Evolutionary conservation across 768 basidiomycete species (phyloP).

Genomic region (Amyloporia xantha): DNA sequence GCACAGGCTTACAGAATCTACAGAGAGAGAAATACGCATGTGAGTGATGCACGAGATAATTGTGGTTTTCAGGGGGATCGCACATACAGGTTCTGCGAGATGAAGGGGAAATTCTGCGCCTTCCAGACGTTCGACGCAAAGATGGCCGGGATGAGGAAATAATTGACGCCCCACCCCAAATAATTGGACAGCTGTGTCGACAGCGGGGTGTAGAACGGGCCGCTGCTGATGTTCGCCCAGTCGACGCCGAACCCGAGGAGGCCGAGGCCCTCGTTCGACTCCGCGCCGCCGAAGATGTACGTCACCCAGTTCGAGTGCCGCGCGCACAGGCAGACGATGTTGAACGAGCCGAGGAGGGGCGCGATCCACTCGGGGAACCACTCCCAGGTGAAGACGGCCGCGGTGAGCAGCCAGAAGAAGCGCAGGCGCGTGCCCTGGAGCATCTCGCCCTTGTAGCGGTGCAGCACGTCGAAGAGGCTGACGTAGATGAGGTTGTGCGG

Average conservation of each 20-base stretch:
- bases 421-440: constrained; percentile 1
- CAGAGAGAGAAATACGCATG: not conserved
- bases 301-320: constrained; percentile 6
- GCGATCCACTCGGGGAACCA: constrained; percentile 7
- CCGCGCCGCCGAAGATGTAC: constrained; percentile 7
- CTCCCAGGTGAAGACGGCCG: constrained; percentile 1
- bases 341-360: constrained; percentile 5
- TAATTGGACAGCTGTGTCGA: constrained; percentile 4
- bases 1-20: constrained; percentile 2
- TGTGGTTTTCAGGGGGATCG: not conserved
- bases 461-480: constrained; percentile 4
- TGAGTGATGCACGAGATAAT: not conserved
- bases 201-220: constrained; percentile 3
- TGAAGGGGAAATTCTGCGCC: constrained; percentile 6
- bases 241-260: constrained; percentile 5
- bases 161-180: constrained; percentile 3
- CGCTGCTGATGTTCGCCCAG: constrained; percentile 3
- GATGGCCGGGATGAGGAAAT: constrained; percentile 5
- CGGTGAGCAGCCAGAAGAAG: constrained; percentile 5
- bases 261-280: constrained; percentile 4
- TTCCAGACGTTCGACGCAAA: constrained; percentile 3
- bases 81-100: constrained; percentile 5
- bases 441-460: constrained; percentile 4
- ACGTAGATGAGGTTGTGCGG: constrained; percentile 6
- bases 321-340: constrained; percentile 4